These are phyloP conservation scores for Choanephora cucurbitarum DNA, from an alignment of 371 early-diverging fungal genomes.

Conservation along the genomic window DNA sequence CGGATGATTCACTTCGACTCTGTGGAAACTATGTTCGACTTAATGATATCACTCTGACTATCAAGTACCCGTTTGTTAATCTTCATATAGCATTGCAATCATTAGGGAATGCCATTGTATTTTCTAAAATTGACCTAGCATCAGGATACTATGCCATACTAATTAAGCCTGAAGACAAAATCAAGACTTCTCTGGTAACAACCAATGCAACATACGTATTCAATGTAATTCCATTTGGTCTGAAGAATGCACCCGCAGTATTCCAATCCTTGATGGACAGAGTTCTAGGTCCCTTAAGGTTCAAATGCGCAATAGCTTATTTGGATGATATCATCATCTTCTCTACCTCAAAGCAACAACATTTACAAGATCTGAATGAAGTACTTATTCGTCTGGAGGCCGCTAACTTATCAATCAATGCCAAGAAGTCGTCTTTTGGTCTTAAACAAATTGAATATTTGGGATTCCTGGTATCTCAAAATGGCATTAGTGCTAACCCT, in stretches of 20 bases:
- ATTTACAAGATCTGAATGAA: slow-evolving; percentile 5
- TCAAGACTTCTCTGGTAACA: slow-evolving; percentile 3
- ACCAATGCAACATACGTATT: slow-evolving; percentile 10
- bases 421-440: background rate
- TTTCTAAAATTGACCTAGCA: slow-evolving; percentile 7
- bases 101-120: slow-evolving; percentile 3
- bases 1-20: slow-evolving; percentile 4
- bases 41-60: slow-evolving; percentile 1
- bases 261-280: slow-evolving; percentile 16
- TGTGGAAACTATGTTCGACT: slow-evolving; percentile 5
- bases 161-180: background rate
- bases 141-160: slow-evolving; percentile 12
- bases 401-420: slow-evolving; percentile 4
- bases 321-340: slow-evolving; percentile 12
- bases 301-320: slow-evolving; percentile 7
- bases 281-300: slow-evolving; percentile 3
- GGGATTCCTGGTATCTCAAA: background rate
- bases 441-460: background rate
- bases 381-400: background rate
- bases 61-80: slow-evolving; percentile 6
- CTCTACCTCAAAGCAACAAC: background rate
- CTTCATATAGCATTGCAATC: slow-evolving; percentile 7
- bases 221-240: slow-evolving; percentile 18
- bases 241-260: slow-evolving; percentile 13
- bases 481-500: background rate